phyloP scores from a whole-genome alignment of 2,329 filamentous ascomycete genomes.

The Aspergillus puulaauensis region DNA sequence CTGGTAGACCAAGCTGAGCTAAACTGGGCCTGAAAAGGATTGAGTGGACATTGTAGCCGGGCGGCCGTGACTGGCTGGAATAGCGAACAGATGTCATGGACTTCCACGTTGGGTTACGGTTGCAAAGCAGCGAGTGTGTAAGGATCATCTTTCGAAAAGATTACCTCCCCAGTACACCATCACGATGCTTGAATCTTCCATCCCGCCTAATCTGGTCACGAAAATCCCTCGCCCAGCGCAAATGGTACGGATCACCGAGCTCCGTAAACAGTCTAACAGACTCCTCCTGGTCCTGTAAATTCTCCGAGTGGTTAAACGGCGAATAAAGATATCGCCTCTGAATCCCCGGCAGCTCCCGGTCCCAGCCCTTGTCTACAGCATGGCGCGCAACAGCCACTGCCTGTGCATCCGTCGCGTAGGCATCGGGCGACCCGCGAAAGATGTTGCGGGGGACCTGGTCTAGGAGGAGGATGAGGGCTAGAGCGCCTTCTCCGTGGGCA shows the following conservation, averaged over 20 bases:
- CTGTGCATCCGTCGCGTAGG: slow-evolving; percentile 32
- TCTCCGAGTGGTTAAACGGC: slow-evolving; percentile 38
- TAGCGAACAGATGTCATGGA: too few relatives aligned
- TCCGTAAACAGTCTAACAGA: slow-evolving; percentile 17
- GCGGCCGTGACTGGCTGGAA: too few relatives aligned
- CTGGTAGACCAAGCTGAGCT: too few relatives aligned
- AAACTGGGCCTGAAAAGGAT: too few relatives aligned
- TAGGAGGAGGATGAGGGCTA: slow-evolving; percentile 39
- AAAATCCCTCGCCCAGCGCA: slow-evolving; percentile 21
- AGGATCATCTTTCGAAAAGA: neutral
- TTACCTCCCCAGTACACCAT: slow-evolving; percentile 21
- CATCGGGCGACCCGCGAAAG: slow-evolving; percentile 30
- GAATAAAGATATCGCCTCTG: slow-evolving; percentile 35
- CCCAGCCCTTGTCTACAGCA: slow-evolving; percentile 28
- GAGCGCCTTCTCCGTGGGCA: slow-evolving; percentile 23
- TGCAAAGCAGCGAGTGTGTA: too few relatives aligned
- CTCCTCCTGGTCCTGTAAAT: slow-evolving; percentile 29
- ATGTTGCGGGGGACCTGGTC: slow-evolving; percentile 42
- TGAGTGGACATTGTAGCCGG: too few relatives aligned
- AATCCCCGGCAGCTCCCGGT: slow-evolving; percentile 22
- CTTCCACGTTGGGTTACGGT: too few relatives aligned
- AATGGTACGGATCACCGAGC: slow-evolving; percentile 16
- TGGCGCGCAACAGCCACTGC: slow-evolving; percentile 26
- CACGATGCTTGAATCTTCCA: slow-evolving; percentile 28
- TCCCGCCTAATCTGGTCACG: slow-evolving; percentile 19